Conservation (phyloP, 2,329 filamentous ascomycete genomes). For the Tolypocladium album region DNA sequence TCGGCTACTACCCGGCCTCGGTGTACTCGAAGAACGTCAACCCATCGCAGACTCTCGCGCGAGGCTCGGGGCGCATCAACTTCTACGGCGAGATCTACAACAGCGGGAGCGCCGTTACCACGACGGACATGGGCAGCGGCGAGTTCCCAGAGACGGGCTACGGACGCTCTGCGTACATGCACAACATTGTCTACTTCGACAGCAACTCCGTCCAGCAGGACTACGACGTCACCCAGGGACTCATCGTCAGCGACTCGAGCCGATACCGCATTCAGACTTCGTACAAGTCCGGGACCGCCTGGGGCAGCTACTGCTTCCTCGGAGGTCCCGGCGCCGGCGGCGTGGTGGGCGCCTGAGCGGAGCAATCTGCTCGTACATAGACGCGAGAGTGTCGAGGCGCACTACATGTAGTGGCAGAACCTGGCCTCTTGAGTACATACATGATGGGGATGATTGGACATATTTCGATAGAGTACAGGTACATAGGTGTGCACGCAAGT, state of each 20-base stretch:
- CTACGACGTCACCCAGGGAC: conserved; percentile 2
- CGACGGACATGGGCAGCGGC: conserved; percentile 12
- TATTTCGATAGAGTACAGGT: background rate
- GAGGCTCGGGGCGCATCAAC: conserved; percentile 5
- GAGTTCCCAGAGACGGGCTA: conserved; percentile 9
- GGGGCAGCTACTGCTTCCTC: conserved; percentile 9
- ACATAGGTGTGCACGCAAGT: background rate
- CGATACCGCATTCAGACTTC: conserved; percentile 6
- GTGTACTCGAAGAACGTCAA: conserved; percentile 6
- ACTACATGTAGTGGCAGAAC: no score
- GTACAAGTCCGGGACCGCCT: conserved; percentile 6
- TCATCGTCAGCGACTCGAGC: conserved; percentile 5
- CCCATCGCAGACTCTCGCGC: conserved; percentile 4
- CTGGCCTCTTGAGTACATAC: background rate
- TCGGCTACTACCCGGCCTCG: conserved; percentile 10
- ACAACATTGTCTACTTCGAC: conserved; percentile 8
- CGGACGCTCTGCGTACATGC: conserved; percentile 8
- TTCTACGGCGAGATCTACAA: conserved; percentile 12
- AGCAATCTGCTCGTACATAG: background rate
- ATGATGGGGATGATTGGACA: background rate
- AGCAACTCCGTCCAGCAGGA: background rate
- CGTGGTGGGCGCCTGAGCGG: conserved; percentile 7
- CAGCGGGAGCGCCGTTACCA: conserved; percentile 6
- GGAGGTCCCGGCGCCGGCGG: conserved; percentile 10
- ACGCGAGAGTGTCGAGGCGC: background rate